Base-by-base conservation (phyloP, 2,329 filamentous ascomycete species). In the Epichloe coenophiala region DNA sequence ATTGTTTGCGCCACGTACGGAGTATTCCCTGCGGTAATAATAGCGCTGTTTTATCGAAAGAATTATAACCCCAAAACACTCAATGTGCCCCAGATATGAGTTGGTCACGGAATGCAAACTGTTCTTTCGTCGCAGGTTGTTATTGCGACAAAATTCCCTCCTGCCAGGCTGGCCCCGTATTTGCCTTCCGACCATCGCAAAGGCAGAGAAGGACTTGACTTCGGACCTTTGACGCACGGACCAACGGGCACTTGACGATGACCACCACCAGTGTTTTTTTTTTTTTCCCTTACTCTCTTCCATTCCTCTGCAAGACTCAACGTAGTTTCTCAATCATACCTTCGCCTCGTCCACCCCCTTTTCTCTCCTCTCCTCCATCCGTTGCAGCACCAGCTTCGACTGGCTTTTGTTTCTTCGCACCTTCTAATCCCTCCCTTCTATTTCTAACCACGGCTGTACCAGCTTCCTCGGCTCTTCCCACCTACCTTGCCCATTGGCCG, bases 211-310 rank as follows among this genome's bases (percentile, higher is more conserved):
- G 17, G 17, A 17, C 17, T 17, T 17, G 17, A 17, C 17, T 17
- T 17, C 17, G 17, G 17, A 2, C 7, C 19, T 19, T 19, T 13
- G 40, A 35, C 45, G 54, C 54, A 55, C 55, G 47, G 54, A 54
- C 55, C 55, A 55, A 17, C 49, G 39, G 43, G 35, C 44, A 41
- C 46, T 48, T 55, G 50, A 52, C 53, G 54, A 57, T 56, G 54
- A 54, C 53, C 55, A 53, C 54, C 51, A 42, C 38, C 51, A 17
- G 17, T 17, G 17, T 17, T 17, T 17, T 17, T 17, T 17, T 17
- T 41, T 50, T 56, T 51, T 52, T 54, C 21, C 42, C 47, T 36
- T 46, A n/a, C 43, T 48, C 47, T 48, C 45, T 52, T 54, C 51
- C 43, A 51, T 45, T 44, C 45, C 38, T 39, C 40, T 40, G 35